Percentiles rank a stretch among this genome's conserved stretches.
phyloP scores from a whole-genome alignment of 768 basidiomycete species.

The Hirschioporus abietinus region DNA sequence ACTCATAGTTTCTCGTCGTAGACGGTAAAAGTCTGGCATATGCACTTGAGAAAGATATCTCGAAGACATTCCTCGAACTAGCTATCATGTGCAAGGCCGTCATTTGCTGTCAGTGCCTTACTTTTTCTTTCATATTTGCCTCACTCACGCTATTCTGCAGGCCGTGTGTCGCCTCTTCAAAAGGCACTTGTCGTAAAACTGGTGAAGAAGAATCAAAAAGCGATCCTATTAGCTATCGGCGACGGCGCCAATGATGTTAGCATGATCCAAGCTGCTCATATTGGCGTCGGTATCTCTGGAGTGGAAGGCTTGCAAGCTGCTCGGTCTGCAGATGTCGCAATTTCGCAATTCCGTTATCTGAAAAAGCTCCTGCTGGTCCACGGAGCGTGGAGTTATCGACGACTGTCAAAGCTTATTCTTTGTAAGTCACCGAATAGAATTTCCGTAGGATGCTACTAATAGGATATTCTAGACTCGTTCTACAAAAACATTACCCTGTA shows the following conservation, averaged over 20 bases:
- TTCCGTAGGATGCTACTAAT: not conserved
- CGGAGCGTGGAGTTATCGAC: conserved; percentile 97
- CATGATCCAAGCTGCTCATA: conserved; percentile 99
- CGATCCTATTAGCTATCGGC: conserved; percentile 93
- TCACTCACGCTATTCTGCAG: conserved; percentile 31
- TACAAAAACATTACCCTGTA: conserved; percentile 99
- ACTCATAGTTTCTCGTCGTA: conserved; percentile 25
- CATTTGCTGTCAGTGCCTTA: conserved; percentile 74
- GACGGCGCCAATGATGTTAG: conserved; percentile 98
- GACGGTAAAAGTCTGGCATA: conserved; percentile 94
- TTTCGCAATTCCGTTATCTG: conserved; percentile 94
- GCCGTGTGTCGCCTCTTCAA: conserved; percentile 95
- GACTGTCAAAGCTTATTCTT: conserved; percentile 90
- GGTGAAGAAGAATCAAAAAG: conserved; percentile 94
- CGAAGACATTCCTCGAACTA: conserved; percentile 86
- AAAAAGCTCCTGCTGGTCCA: conserved; percentile 95
- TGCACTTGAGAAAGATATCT: conserved; percentile 90
- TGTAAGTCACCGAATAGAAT: conserved; percentile 49
- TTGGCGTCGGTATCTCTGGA: conserved; percentile 96
- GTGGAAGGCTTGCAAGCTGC: conserved; percentile 99
- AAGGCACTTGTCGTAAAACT: conserved; percentile 97
- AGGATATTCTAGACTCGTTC: conserved; percentile 68
- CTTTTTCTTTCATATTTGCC: conserved; percentile 4
- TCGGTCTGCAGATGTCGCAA: conserved; percentile 93
- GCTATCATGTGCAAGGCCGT: conserved; percentile 99